These are phyloP conservation scores for Pseudotulostoma volvatum DNA, from an alignment of 495 filamentous ascomycete species.

Conservation along the genomic window DNA sequence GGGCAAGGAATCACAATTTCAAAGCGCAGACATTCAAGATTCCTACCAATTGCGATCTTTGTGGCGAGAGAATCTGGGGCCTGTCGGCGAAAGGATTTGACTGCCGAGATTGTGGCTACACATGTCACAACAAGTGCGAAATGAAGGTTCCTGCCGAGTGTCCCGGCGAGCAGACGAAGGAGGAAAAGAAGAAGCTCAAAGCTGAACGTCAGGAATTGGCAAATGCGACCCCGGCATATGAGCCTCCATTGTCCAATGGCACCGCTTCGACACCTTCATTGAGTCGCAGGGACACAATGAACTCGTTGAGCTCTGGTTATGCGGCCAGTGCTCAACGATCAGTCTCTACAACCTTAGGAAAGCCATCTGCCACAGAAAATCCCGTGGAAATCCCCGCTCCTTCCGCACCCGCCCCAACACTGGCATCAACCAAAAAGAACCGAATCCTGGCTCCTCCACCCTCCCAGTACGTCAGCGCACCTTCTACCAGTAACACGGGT, in stretches of 20 bases:
- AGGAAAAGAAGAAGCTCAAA: slow-evolving; percentile 87
- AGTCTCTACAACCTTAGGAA: slow-evolving; percentile 39
- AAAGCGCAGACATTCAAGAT: slow-evolving; percentile 96
- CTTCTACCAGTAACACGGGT: slow-evolving; percentile 27
- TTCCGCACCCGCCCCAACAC: slow-evolving; percentile 15
- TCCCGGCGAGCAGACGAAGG: slow-evolving; percentile 82
- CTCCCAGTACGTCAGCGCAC: slow-evolving; percentile 51
- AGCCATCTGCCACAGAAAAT: slow-evolving; percentile 18
- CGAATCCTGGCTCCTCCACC: slow-evolving; percentile 80
- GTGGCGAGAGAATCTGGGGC: slow-evolving; percentile 92
- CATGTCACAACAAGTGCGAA: slow-evolving; percentile 96
- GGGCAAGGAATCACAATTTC: slow-evolving; percentile 89
- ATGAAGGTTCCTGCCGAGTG: slow-evolving; percentile 96
- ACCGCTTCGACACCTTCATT: slow-evolving; percentile 35
- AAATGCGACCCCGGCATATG: slow-evolving; percentile 33
- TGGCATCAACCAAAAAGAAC: slow-evolving; percentile 34
- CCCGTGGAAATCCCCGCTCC: slow-evolving; percentile 22
- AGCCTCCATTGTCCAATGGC: slow-evolving; percentile 22
- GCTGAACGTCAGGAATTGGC: slow-evolving; percentile 62
- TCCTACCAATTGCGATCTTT: slow-evolving; percentile 94
- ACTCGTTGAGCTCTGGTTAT: slow-evolving; percentile 78
- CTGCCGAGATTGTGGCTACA: slow-evolving; percentile 91
- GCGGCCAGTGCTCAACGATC: slow-evolving; percentile 64
- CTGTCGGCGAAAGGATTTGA: slow-evolving; percentile 89
- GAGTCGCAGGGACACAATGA: slow-evolving; percentile 79